Evolutionary conservation across 768 basidiomycete genomes (phyloP), one percentile per base, ranked within the genome.

Genomic region (Multifurca ochricompacta): DNA sequence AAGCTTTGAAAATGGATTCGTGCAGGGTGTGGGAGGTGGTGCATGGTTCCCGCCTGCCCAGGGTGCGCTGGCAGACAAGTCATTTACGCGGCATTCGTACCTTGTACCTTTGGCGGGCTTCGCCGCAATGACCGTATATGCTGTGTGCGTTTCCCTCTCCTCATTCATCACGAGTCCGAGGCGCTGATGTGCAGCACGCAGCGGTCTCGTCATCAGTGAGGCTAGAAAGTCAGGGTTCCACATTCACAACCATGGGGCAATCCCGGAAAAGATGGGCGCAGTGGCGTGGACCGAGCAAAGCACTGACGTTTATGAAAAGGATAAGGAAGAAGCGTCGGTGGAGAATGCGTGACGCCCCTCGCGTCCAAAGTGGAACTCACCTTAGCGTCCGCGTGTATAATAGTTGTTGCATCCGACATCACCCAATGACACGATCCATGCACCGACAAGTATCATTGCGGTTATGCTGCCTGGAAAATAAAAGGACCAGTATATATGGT

Each of bases 21-120:
- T 41, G 56, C 21, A 76, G 75, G 77, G 80, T 47, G 80, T 82
- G 41, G 80, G 79, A 51, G 80, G 80, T 42, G 82, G 81, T 31
- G 82, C 81, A n/a, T 83, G 80, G 82, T 83, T 78, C 65, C 81
- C 82, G 2, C 71, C 79, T 10, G 80, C 80, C 6, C 81, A 83
- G 59, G 82, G 74, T 16, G 70, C 71, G 14, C 67, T 83, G 40
- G 81, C 79, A 4, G 78, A 82, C 63, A 64, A 63, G 53, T 48
- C 73, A 36, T 73, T 68, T 53, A 78, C 77, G 3, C 72, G 74
- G 19, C 72, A 70, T 51, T 83, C 82, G 18, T 83, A 83, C 62
- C 71, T 82, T 37, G 78, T 83, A 5, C 79, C 82, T 0, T 70
- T 79, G 64, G 69, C 77, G 14, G 82, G 82, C 8, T 83, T 81